These are phyloP conservation scores for Lichtheimia ramosa DNA, from an alignment of 371 early-diverging fungal genomes.

Conservation along the genomic window DNA sequence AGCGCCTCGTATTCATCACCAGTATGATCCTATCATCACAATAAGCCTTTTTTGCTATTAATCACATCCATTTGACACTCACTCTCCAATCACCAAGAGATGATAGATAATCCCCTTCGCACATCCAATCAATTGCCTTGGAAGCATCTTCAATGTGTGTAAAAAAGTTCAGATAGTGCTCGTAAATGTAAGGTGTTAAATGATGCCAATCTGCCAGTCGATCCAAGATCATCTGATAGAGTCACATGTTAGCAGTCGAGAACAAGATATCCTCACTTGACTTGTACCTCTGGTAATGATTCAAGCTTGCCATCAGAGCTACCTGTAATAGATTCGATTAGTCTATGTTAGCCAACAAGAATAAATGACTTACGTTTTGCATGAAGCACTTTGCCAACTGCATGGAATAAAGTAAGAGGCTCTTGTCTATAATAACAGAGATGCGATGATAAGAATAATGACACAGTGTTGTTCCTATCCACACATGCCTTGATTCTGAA, in stretches of 20 bases:
- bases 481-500: background rate
- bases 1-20: conserved; percentile 12
- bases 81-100: conserved; percentile 25
- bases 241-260: too few species aligned
- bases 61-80: background rate
- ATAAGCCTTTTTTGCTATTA: background rate
- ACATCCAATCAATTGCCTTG: conserved; percentile 15
- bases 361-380: conserved; percentile 26
- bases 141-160: conserved; percentile 18
- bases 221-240: conserved; percentile 23
- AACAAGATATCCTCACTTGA: background rate
- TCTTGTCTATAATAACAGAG: conserved; percentile 1
- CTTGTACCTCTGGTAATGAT: conserved; percentile 28
- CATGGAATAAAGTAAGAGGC: conserved; percentile 35
- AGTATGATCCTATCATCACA: background rate
- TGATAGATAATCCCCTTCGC: conserved; percentile 26
- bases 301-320: conserved; percentile 19
- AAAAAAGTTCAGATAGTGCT: conserved; percentile 21
- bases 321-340: conserved; percentile 1
- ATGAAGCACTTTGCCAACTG: conserved; percentile 42
- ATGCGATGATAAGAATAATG: background rate
- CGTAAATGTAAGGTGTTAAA: conserved; percentile 27
- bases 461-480: background rate
- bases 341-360: background rate
- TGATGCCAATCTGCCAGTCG: conserved; percentile 19